Evolutionary conservation across 2,329 filamentous ascomycete genomes (phyloP).

Genomic region (Diaporthe citri): DNA sequence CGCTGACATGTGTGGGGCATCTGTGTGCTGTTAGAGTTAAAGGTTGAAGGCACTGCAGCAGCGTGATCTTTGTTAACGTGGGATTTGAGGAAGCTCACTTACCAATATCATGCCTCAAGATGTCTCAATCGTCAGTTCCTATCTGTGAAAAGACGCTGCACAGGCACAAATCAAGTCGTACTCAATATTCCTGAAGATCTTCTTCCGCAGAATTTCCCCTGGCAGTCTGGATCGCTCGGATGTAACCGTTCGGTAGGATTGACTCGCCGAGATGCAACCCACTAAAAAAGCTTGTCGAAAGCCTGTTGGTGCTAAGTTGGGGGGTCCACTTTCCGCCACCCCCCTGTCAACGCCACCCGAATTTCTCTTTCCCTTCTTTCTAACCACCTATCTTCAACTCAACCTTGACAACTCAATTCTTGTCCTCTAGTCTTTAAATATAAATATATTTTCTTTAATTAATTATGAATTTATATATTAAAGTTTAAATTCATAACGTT

Average conservation of each 20-base stretch:
- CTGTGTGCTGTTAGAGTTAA: not conserved
- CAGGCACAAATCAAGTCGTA: not conserved
- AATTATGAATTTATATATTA: too few relatives aligned
- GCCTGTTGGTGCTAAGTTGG: not conserved
- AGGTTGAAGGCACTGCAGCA: too few relatives aligned
- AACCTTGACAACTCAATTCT: too few relatives aligned
- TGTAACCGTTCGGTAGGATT: conserved; percentile 10
- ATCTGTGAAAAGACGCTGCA: not conserved
- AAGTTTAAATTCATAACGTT: too few relatives aligned
- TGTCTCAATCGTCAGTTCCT: not conserved
- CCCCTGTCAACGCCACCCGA: too few relatives aligned
- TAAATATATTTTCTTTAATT: too few relatives aligned
- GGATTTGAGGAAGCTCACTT: too few relatives aligned
- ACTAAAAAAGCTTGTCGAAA: conserved; percentile 21
- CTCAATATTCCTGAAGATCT: not conserved
- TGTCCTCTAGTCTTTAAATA: too few relatives aligned
- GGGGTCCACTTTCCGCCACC: too few relatives aligned
- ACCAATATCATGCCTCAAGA: not conserved
- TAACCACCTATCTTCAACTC: too few relatives aligned
- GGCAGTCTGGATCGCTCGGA: not conserved
- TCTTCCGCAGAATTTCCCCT: not conserved
- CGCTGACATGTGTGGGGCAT: not conserved
- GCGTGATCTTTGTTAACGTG: not conserved
- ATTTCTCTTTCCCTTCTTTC: too few relatives aligned
- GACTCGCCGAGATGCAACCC: not conserved